Evolutionary conservation across 306 rosid species (phyloP), one percentile per base, ranked within the genome.

Genomic region (Prunus dulcis): DNA sequence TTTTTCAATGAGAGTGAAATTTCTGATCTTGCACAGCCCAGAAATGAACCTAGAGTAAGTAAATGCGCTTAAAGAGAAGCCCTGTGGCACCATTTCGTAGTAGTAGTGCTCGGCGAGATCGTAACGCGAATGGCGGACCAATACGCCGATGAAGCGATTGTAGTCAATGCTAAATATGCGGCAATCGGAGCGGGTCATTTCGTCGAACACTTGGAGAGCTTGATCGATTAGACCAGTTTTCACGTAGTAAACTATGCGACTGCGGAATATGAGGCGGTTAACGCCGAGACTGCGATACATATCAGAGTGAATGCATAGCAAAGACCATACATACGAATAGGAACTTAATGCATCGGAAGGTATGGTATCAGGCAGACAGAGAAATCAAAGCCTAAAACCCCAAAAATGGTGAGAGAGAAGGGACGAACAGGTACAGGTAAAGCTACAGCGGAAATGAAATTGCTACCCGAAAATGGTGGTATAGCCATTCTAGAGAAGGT

Each of bases 1-100:
- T 28, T 79, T 83, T 19, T 89, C 86, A 49, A 95, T 86, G 76
- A 89, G 84, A 7, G 71, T 28, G 52, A 92, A 85, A 73, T 88
- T 81, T 17, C 81, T 81, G 62, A 84, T 65, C 57, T 80, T n/a
- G 58, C 97, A 92, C 34, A 95, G 81, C 8, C 90, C 97, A 55
- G 93, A 78, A 78, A 95, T 92, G 88, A 92, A 91, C 83, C 97
- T 91, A 7, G 98, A 94, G 85, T 89, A 95, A 12, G 98, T 95
- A 82, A 95, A 92, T 0, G 97, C 92, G 58, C 86, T 71, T 51
- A 95, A 81, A 46, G 97, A 92, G 84, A 92, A 92, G 2, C 98
- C 98, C 17, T 65, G 79, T 5, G 94, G 88, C 23, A 79, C 71
- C 91, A 94, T 92, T 41, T 84, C 88, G 83, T 70, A 79, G 82